Conservation (phyloP, 768 basidiomycete species). For the Tylopilus balloui region DNA sequence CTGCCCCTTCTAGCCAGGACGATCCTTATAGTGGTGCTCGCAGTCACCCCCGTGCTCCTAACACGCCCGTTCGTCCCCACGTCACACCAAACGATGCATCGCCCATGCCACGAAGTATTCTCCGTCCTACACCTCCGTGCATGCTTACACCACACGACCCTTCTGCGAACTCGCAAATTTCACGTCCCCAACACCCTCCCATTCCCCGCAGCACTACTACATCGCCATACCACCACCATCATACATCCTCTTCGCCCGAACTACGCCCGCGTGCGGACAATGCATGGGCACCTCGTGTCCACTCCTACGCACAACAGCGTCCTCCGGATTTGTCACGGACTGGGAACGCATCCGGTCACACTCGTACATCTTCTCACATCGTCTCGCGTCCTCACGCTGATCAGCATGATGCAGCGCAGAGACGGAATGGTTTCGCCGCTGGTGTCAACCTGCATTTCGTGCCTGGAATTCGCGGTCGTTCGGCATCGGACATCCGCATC, state of each 20-base stretch:
- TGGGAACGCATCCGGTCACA: neutral
- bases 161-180: neutral
- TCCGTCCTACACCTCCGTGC: conserved; percentile 12
- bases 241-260: conserved; percentile 25
- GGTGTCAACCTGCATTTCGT: conserved; percentile 10
- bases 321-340: conserved; percentile 7
- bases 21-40: conserved; percentile 1
- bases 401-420: conserved; percentile 4
- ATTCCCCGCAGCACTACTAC: conserved; percentile 9
- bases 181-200: conserved; percentile 5
- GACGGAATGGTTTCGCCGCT: conserved; percentile 14
- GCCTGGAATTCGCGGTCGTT: conserved; percentile 16
- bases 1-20: conserved; percentile 8
- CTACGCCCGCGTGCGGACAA: conserved; percentile 18
- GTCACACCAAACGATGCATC: conserved; percentile 2
- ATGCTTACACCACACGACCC: conserved; percentile 3
- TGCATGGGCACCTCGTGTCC: conserved; percentile 23
- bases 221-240: conserved; percentile 14
- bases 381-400: conserved; percentile 11
- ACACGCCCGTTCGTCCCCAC: neutral
- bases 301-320: conserved; percentile 10
- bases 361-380: conserved; percentile 12
- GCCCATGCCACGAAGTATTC: conserved; percentile 15
- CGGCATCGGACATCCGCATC: conserved; percentile 22
- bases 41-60: conserved; percentile 1